Conservation (phyloP, 1,284 basidiomycete species). For the Lentinus polychrous region DNA sequence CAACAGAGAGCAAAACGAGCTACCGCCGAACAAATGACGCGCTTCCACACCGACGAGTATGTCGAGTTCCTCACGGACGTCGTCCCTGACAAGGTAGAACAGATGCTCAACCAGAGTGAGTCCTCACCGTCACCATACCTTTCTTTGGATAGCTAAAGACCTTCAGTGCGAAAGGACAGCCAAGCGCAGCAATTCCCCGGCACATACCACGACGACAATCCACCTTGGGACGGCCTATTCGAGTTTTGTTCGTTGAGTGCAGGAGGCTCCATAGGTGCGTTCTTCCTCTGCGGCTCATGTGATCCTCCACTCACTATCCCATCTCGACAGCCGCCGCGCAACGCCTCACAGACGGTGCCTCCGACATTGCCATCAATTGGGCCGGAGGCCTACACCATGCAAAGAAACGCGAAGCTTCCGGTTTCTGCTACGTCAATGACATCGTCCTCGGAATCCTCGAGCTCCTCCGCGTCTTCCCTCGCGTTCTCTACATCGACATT, state of each 20-base stretch:
- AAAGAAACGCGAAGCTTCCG: conserved; percentile 93
- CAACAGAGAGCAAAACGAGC: conserved; percentile 75
- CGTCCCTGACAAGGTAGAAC: conserved; percentile 82
- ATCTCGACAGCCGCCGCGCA: conserved; percentile 68
- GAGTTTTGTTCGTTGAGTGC: conserved; percentile 98
- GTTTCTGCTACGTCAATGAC: conserved; percentile 98
- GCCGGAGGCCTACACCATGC: conserved; percentile 97
- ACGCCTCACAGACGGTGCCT: conserved; percentile 71
- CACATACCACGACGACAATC: conserved; percentile 85
- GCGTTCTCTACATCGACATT: conserved; percentile 96
- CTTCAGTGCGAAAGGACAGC: conserved; percentile 1
- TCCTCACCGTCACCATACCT: background rate
- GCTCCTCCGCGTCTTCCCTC: conserved; percentile 72
- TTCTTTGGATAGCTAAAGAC: background rate
- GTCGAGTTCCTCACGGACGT: conserved; percentile 86
- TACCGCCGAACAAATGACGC: conserved; percentile 77
- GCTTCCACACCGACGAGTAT: conserved; percentile 98
- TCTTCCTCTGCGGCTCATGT: background rate
- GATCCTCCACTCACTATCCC: no score
- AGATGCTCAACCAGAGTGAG: conserved; percentile 75
- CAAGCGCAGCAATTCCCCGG: conserved; percentile 9
- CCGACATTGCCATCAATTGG: conserved; percentile 97
- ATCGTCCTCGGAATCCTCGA: conserved; percentile 90
- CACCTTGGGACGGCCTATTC: conserved; percentile 93
- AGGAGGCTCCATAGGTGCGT: conserved; percentile 81